These are phyloP conservation scores for Trichosporon sp. DNA, from an alignment of 1,284 basidiomycete species.

Conservation along the genomic window DNA sequence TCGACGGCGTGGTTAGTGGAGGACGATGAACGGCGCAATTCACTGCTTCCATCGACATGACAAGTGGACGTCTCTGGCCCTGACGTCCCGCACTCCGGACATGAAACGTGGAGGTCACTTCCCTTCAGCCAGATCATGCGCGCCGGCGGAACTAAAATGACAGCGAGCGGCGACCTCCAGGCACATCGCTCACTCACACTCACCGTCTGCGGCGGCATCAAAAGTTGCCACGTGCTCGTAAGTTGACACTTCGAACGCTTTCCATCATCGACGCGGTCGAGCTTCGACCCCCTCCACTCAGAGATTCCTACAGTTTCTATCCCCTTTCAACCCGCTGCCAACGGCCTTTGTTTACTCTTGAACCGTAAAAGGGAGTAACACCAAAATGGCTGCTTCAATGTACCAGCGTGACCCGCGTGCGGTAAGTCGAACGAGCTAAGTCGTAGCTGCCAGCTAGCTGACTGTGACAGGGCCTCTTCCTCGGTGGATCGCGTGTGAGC, in stretches of 20 bases:
- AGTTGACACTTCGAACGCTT: constrained; percentile 1
- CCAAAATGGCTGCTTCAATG: constrained; percentile 47
- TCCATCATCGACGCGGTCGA: constrained; percentile 4
- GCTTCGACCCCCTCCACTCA: neutral
- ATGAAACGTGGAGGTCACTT: constrained; percentile 4
- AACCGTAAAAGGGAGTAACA: neutral
- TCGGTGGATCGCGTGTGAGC: constrained; percentile 87
- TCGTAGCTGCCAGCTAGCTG: constrained; percentile 11
- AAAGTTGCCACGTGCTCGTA: constrained; percentile 1
- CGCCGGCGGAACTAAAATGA: neutral
- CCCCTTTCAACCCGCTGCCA: neutral
- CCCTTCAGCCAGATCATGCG: neutral
- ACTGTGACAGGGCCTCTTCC: constrained; percentile 63
- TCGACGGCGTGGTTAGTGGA: neutral
- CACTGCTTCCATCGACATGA: neutral
- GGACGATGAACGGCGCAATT: neutral
- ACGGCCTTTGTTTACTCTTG: neutral
- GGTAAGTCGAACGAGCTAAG: constrained; percentile 27
- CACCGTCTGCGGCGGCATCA: too few species aligned
- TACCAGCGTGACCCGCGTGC: constrained; percentile 49
- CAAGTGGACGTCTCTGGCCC: neutral
- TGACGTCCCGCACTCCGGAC: neutral
- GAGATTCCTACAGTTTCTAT: constrained; percentile 18
- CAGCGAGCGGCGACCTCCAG: neutral
- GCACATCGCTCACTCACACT: neutral